A percentile compares a stretch with the other conserved stretches of the same genome.
phyloP scores from a whole-genome alignment of 305 asterid species.

The Caryopteris hybrid region DNA sequence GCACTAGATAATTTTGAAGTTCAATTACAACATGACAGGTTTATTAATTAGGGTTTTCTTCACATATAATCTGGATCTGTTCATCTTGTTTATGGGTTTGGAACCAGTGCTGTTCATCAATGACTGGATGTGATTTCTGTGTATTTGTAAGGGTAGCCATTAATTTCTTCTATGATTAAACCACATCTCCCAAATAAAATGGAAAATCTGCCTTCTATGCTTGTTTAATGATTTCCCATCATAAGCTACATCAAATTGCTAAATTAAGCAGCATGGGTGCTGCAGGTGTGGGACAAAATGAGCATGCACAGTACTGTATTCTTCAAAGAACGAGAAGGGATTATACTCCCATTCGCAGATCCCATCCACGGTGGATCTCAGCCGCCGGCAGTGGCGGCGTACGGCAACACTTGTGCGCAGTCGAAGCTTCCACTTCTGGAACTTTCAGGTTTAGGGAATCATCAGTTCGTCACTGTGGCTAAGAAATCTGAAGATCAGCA shows the following conservation, averaged over 20 bases:
- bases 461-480: neutral
- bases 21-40: neutral
- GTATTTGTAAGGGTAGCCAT: no score
- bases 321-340: conserved; percentile 17
- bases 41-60: no score
- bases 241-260: no score
- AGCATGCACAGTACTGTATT: conserved; percentile 13
- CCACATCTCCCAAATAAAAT: no score
- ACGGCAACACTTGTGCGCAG: neutral
- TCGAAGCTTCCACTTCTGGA: conserved; percentile 3
- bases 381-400: neutral
- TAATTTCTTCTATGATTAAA: no score
- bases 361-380: conserved; percentile 8
- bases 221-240: no score
- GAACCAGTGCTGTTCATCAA: no score
- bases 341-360: neutral
- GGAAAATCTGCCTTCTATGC: no score
- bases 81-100: no score
- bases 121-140: no score
- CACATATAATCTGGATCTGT: no score
- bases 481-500: neutral
- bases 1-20: neutral
- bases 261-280: no score
- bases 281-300: neutral
- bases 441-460: conserved; percentile 8